A percentile compares a stretch with the other conserved stretches of the same genome.
phyloP scores from a whole-genome alignment of 2,329 filamentous ascomycete species.

The Fusarium pilosicola region DNA sequence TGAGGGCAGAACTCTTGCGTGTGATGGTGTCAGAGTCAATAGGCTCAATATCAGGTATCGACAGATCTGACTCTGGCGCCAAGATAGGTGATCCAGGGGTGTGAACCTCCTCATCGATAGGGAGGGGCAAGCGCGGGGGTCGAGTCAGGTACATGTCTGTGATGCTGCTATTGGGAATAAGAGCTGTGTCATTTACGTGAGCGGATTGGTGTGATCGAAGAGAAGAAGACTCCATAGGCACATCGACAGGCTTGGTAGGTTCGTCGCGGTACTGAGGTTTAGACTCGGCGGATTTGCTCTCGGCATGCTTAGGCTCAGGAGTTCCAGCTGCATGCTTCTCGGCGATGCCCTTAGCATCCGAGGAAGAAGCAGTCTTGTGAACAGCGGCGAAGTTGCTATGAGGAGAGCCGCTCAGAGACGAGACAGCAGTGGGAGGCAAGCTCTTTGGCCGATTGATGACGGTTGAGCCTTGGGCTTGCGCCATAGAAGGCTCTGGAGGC shows the following conservation, averaged over 20 bases:
- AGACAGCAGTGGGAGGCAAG: slow-evolving; percentile 60
- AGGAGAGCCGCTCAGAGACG: slow-evolving; percentile 60
- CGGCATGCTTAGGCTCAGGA: slow-evolving; percentile 19
- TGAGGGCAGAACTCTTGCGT: slow-evolving; percentile 67
- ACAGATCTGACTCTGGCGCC: slow-evolving; percentile 70
- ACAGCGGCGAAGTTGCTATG: slow-evolving; percentile 50
- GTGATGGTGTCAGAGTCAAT: slow-evolving; percentile 62
- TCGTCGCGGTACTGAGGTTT: slow-evolving; percentile 43
- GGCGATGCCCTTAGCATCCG: slow-evolving; percentile 22
- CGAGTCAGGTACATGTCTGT: slow-evolving; percentile 73
- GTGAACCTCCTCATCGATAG: slow-evolving; percentile 91
- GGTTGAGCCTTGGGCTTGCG: slow-evolving; percentile 68
- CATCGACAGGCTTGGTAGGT: slow-evolving; percentile 68
- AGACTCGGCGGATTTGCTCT: slow-evolving; percentile 35
- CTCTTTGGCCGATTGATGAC: slow-evolving; percentile 58
- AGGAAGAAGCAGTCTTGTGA: slow-evolving; percentile 38
- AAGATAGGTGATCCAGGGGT: slow-evolving; percentile 92
- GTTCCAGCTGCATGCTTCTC: slow-evolving; percentile 18
- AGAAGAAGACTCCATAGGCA: slow-evolving; percentile 58
- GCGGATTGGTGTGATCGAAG: slow-evolving; percentile 51
- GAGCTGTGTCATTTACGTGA: slow-evolving; percentile 52
- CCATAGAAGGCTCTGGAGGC: slow-evolving; percentile 70
- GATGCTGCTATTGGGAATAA: slow-evolving; percentile 65
- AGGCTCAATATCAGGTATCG: slow-evolving; percentile 63
- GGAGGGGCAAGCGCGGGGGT: slow-evolving; percentile 90